phyloP scores from a whole-genome alignment of 2,329 filamentous ascomycete species.

The Xylaria multiplex region DNA sequence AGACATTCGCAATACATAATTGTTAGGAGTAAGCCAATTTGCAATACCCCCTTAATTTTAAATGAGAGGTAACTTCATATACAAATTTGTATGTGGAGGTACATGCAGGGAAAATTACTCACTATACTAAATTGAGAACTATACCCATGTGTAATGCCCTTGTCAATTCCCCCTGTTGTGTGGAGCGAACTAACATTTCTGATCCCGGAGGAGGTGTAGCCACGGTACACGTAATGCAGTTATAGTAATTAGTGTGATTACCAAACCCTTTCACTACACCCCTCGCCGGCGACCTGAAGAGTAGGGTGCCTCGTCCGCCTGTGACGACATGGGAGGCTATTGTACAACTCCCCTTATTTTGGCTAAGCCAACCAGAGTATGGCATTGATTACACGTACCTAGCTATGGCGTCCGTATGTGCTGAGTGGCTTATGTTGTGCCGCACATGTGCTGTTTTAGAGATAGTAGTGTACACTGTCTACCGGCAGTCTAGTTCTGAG shows the following conservation, averaged over 20 bases:
- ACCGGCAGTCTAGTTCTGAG: constrained; percentile 6
- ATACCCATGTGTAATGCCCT: too few species aligned
- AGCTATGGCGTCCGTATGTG: constrained; percentile 3
- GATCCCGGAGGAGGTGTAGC: too few species aligned
- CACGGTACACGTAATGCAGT: neutral
- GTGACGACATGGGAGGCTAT: neutral
- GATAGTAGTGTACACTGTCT: neutral
- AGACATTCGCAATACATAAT: too few species aligned
- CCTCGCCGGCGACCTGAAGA: neutral
- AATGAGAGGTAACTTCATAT: too few species aligned
- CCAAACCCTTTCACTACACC: constrained; percentile 6
- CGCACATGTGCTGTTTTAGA: neutral
- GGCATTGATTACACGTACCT: neutral
- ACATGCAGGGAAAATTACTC: too few species aligned
- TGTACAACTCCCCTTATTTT: neutral
- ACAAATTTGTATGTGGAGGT: too few species aligned
- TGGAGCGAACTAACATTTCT: too few species aligned
- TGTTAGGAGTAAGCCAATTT: too few species aligned
- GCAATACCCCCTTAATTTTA: too few species aligned
- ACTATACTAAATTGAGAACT: too few species aligned
- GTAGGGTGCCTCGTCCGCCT: neutral
- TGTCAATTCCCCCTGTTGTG: too few species aligned
- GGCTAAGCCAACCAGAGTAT: neutral
- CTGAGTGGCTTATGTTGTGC: constrained; percentile 3
- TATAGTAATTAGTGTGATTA: constrained; percentile 12